Conservation (phyloP, 2,329 filamentous ascomycete species). For the Dissoconium aciculare region DNA sequence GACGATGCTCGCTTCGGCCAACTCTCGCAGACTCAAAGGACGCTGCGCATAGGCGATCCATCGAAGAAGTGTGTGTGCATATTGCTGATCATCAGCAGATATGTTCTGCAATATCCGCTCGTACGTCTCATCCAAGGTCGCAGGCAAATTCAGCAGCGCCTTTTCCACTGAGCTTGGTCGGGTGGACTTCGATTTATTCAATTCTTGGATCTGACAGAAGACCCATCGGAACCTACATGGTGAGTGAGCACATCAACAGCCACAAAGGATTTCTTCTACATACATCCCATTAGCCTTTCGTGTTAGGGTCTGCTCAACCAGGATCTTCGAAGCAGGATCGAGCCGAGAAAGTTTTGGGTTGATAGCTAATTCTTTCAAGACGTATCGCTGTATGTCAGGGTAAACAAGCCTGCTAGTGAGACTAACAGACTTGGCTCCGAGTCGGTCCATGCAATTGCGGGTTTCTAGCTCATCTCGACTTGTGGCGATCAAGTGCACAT, state of each 20-base stretch:
- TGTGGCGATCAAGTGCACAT: too few species aligned
- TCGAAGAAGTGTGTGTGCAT: slow-evolving; percentile 8
- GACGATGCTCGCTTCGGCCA: slow-evolving; percentile 11
- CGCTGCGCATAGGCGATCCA: slow-evolving; percentile 10
- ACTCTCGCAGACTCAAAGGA: slow-evolving; percentile 9
- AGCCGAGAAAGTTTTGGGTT: slow-evolving; percentile 4
- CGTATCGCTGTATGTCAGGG: slow-evolving; percentile 10
- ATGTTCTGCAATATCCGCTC: too few species aligned
- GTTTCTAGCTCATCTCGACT: slow-evolving; percentile 10
- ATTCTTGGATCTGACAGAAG: too few species aligned
- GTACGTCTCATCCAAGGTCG: too few species aligned
- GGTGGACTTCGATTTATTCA: slow-evolving; percentile 7
- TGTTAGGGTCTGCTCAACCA: slow-evolving; percentile 9
- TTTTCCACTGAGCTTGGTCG: slow-evolving; percentile 5
- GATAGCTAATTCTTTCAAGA: slow-evolving; percentile 4
- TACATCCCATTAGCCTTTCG: slow-evolving; percentile 12
- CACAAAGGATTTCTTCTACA: slow-evolving; percentile 1
- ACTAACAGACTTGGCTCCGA: slow-evolving; percentile 3
- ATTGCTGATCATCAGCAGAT: slow-evolving; percentile 2
- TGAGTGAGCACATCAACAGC: too few species aligned
- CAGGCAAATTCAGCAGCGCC: slow-evolving; percentile 7
- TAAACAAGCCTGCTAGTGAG: slow-evolving; percentile 4
- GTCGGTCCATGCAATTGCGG: slow-evolving; percentile 4
- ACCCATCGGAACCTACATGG: slow-evolving; percentile 15
- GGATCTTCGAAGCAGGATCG: slow-evolving; percentile 1